phyloP scores from a whole-genome alignment of 805 yeast species.

The Cyberlindnera maritima region DNA sequence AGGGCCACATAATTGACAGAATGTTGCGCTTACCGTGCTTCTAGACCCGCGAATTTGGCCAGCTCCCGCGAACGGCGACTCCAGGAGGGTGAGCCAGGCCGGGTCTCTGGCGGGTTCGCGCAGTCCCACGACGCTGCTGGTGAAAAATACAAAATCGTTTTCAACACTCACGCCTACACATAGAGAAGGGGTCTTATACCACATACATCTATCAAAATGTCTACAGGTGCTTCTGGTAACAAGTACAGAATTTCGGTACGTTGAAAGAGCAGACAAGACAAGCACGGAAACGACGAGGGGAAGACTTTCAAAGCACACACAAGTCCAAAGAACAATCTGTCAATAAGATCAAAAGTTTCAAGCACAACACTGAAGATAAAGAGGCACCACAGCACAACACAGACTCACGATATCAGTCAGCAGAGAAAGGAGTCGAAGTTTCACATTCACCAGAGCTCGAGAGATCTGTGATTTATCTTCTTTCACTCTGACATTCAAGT shows the following conservation, averaged over 20 bases:
- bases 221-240: conserved; percentile 98
- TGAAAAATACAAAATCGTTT: conserved; percentile 23
- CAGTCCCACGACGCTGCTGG: conserved; percentile 20
- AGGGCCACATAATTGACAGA: not conserved
- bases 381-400: not conserved
- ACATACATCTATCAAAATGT: conserved; percentile 48
- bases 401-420: too few species aligned
- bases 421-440: too few species aligned
- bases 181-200: conserved; percentile 1
- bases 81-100: not conserved
- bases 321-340: not conserved
- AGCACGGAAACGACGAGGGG: not conserved
- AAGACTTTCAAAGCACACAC: not conserved
- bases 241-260: conserved; percentile 99
- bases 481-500: not conserved
- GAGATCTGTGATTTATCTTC: not conserved
- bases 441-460: not conserved
- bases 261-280: conserved; percentile 25
- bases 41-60: conserved; percentile 1
- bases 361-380: not conserved
- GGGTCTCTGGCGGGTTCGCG: conserved; percentile 6
- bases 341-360: not conserved
- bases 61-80: conserved; percentile 1
- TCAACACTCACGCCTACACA: conserved; percentile 13
- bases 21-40: conserved; percentile 1